Conservation (phyloP, 306 rosid genomes). For the Casuarina cunninghamiana region DNA sequence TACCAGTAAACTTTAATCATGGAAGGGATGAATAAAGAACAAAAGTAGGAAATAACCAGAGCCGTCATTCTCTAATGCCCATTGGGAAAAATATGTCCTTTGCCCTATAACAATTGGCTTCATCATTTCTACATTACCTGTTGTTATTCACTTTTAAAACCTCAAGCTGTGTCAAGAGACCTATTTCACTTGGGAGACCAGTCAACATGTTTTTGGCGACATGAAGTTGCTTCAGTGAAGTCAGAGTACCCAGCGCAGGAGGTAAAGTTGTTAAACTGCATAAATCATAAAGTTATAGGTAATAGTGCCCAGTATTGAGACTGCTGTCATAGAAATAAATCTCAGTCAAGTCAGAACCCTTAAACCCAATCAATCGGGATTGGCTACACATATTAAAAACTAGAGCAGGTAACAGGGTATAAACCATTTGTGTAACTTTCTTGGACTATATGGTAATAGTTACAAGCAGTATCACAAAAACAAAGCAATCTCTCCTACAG, state of each 20-base stretch:
- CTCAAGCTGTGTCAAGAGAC: conserved; percentile 61
- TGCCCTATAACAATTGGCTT: conserved; percentile 1
- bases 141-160: conserved; percentile 66
- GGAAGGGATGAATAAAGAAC: not conserved
- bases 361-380: conserved; percentile 6
- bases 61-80: conserved; percentile 5
- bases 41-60: not conserved
- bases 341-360: not conserved
- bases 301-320: conserved; percentile 19
- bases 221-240: conserved; percentile 65
- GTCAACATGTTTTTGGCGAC: conserved; percentile 66
- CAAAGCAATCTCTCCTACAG: conserved; percentile 8
- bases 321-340: not conserved
- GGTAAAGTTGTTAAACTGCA: conserved; percentile 74
- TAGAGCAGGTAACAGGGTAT: conserved; percentile 1
- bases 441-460: conserved; percentile 8
- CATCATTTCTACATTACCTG: conserved; percentile 48
- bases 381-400: conserved; percentile 4
- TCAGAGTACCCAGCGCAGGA: conserved; percentile 57
- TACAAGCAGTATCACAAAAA: conserved; percentile 8
- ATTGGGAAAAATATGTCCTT: conserved; percentile 11
- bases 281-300: conserved; percentile 23
- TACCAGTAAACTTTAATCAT: conserved; percentile 11
- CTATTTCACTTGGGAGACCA: conserved; percentile 70
- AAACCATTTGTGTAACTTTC: conserved; percentile 10